These are phyloP conservation scores for Microbotryum lychnidis-dioicae DNA, from an alignment of 1,284 basidiomycete species.

Conservation along the genomic window DNA sequence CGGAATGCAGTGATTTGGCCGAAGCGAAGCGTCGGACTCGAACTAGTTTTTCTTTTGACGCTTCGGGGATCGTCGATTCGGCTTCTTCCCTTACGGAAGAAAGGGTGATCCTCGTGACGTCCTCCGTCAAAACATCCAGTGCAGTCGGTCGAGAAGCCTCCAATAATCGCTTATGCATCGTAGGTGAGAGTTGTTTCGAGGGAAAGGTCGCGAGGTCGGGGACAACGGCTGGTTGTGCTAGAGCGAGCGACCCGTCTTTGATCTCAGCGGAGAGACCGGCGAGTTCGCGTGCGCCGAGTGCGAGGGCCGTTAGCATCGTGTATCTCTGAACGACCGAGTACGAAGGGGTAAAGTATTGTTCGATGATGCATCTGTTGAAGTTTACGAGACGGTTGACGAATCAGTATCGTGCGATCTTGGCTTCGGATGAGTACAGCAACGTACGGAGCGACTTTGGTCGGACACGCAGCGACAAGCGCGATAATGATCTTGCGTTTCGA, in stretches of 20 bases:
- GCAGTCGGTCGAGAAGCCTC: neutral
- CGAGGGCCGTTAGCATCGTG: conserved; percentile 74
- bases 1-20: neutral
- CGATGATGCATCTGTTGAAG: conserved; percentile 59
- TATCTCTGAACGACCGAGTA: conserved; percentile 79
- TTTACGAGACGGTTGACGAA: neutral
- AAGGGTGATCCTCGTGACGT: conserved; percentile 54
- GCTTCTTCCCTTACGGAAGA: conserved; percentile 50
- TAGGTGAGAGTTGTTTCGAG: conserved; percentile 11
- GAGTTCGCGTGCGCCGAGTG: conserved; percentile 73
- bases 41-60: conserved; percentile 66
- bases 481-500: conserved; percentile 66
- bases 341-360: conserved; percentile 86
- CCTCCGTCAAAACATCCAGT: conserved; percentile 50
- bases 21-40: conserved; percentile 45
- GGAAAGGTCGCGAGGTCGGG: conserved; percentile 5
- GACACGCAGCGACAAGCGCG: conserved; percentile 71
- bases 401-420: neutral
- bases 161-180: conserved; percentile 12
- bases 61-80: conserved; percentile 48
- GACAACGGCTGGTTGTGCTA: no score
- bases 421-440: conserved; percentile 34
- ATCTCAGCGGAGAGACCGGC: conserved; percentile 49
- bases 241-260: neutral
- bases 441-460: conserved; percentile 67